These are phyloP conservation scores for Ilex asprella DNA, from an alignment of 257 asterid species.

Conservation along the genomic window DNA sequence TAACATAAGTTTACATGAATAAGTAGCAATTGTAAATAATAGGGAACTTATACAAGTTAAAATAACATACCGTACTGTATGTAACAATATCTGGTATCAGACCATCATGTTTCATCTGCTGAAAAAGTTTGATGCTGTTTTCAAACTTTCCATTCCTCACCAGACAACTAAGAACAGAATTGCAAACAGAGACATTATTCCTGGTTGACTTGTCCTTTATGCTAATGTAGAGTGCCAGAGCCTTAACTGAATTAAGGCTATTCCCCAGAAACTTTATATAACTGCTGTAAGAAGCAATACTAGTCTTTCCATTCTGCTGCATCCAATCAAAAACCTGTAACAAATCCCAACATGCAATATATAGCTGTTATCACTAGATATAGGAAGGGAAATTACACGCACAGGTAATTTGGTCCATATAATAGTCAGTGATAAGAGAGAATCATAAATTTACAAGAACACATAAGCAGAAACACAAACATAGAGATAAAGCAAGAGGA, in stretches of 20 bases:
- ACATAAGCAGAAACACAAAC: not conserved
- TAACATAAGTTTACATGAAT: no score
- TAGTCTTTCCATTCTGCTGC: constrained; percentile 69
- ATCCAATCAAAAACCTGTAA: constrained; percentile 96
- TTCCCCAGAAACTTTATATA: constrained; percentile 71
- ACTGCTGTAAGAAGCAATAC: constrained; percentile 83
- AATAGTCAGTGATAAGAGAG: not conserved
- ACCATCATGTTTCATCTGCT: constrained; percentile 83
- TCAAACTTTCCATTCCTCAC: constrained; percentile 65
- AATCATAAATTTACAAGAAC: not conserved
- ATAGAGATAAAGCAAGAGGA: not conserved
- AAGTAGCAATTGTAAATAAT: no score
- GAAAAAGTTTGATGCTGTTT: constrained; percentile 68
- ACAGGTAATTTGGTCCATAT: not conserved
- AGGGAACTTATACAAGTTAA: not conserved
- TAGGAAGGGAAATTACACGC: not conserved
- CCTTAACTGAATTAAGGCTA: constrained; percentile 53
- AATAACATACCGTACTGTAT: constrained; percentile 76
- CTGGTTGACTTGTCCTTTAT: constrained; percentile 50
- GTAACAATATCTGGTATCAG: constrained; percentile 85
- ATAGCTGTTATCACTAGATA: not conserved
- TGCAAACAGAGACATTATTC: constrained; percentile 78
- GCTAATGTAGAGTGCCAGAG: constrained; percentile 61
- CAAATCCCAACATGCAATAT: constrained; percentile 9
- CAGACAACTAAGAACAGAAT: constrained; percentile 70